Conservation (phyloP, 75 land plant species). For the Selaginella tamariscina region DNA sequence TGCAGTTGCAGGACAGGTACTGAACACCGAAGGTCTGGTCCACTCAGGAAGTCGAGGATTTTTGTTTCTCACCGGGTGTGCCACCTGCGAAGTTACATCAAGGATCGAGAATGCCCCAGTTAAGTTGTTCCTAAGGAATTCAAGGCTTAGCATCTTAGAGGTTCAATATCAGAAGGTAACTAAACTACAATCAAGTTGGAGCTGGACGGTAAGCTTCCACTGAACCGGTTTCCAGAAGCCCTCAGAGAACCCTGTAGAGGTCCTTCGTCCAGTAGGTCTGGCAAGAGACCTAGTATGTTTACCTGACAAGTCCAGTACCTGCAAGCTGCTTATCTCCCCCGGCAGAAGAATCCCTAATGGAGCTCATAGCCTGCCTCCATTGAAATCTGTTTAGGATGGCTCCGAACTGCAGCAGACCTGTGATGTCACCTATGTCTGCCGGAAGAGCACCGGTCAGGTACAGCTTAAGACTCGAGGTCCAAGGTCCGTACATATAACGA, state of each 20-base stretch:
- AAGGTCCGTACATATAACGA: constrained; percentile 44
- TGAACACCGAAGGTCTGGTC: neutral
- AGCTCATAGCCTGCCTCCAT: neutral
- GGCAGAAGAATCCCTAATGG: neutral
- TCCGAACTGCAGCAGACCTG: constrained; percentile 27
- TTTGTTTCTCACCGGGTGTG: neutral
- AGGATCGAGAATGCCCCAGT: neutral
- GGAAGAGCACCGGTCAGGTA: constrained; percentile 38
- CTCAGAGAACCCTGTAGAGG: neutral
- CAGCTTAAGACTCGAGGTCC: constrained; percentile 51
- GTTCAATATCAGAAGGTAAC: neutral
- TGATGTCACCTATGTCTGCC: constrained; percentile 24
- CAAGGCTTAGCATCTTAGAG: neutral
- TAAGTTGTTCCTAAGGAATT: neutral
- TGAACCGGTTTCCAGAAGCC: neutral
- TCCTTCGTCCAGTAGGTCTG: neutral
- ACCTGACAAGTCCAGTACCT: neutral
- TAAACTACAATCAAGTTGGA: neutral
- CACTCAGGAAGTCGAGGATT: neutral
- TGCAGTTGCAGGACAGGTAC: neutral
- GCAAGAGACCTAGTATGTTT: neutral
- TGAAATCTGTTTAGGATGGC: neutral
- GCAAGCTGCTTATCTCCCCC: neutral
- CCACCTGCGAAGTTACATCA: neutral
- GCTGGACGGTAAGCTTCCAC: neutral